These are phyloP conservation scores for Cynanchum wilfordii DNA, from an alignment of 257 asterid genomes.

Conservation along the genomic window DNA sequence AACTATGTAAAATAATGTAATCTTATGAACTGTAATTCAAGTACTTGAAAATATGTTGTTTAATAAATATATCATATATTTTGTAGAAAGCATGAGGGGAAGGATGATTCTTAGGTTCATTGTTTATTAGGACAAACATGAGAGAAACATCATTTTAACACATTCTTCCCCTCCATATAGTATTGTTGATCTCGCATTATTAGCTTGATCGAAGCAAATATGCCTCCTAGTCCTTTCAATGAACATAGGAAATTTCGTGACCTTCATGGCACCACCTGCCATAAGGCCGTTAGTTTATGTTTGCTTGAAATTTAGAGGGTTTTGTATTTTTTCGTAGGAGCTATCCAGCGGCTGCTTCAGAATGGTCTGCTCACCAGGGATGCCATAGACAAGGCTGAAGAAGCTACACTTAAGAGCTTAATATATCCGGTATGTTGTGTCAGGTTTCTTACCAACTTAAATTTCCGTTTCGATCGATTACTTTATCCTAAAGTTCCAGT, in stretches of 20 bases:
- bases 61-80: neutral
- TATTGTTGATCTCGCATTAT: no score
- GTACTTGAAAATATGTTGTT: neutral
- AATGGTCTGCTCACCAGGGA: conserved; percentile 72
- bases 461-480: neutral
- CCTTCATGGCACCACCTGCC: neutral
- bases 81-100: neutral
- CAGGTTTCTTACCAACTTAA: conserved; percentile 4
- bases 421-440: conserved; percentile 73
- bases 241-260: neutral
- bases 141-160: neutral
- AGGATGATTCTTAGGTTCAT: neutral
- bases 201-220: neutral
- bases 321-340: conserved; percentile 48
- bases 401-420: conserved; percentile 58
- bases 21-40: neutral
- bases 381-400: conserved; percentile 62
- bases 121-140: neutral
- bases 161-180: no score
- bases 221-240: neutral
- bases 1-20: neutral
- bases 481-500: neutral
- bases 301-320: neutral
- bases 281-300: neutral
- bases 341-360: conserved; percentile 78